phyloP scores from a whole-genome alignment of 2,329 filamentous ascomycete genomes.

The Diaporthe ilicicola region DNA sequence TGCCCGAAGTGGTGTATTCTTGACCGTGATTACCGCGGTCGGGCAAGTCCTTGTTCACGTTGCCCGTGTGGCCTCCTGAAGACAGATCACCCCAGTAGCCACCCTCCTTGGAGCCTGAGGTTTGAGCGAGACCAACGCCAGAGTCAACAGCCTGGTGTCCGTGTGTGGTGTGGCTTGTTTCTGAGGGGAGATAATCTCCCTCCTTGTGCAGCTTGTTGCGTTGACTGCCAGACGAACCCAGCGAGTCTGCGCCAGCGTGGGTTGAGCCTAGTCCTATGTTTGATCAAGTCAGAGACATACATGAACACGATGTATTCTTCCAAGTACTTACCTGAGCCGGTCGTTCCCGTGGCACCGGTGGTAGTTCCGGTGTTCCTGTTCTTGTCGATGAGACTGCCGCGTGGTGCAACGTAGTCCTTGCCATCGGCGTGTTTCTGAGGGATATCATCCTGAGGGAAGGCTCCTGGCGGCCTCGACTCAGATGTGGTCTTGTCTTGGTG shows the following conservation, averaged over 20 bases:
- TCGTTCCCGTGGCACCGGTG: constrained; percentile 5
- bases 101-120: neutral
- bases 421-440: constrained; percentile 32
- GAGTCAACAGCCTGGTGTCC: constrained; percentile 14
- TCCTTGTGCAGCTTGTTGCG: constrained; percentile 34
- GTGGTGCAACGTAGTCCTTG: constrained; percentile 26
- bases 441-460: constrained; percentile 34
- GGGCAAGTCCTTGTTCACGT: constrained; percentile 4
- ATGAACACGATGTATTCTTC: neutral
- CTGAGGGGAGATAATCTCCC: constrained; percentile 24
- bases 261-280: neutral
- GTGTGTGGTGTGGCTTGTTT: neutral
- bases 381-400: constrained; percentile 23
- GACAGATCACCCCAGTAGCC: constrained; percentile 33
- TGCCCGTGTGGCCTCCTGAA: constrained; percentile 11
- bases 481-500: constrained; percentile 27
- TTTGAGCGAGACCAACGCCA: constrained; percentile 16
- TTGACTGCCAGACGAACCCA: constrained; percentile 7
- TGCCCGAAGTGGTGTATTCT: neutral
- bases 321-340: neutral
- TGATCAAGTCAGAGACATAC: neutral
- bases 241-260: neutral
- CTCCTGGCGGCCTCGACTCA: constrained; percentile 31
- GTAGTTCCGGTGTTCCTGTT: constrained; percentile 3
- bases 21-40: constrained; percentile 1